Percentiles rank a stretch among this genome's conserved stretches.
Evolutionary conservation across 2,329 filamentous ascomycete species (phyloP).

Genomic region (Juglanconis sp.): DNA sequence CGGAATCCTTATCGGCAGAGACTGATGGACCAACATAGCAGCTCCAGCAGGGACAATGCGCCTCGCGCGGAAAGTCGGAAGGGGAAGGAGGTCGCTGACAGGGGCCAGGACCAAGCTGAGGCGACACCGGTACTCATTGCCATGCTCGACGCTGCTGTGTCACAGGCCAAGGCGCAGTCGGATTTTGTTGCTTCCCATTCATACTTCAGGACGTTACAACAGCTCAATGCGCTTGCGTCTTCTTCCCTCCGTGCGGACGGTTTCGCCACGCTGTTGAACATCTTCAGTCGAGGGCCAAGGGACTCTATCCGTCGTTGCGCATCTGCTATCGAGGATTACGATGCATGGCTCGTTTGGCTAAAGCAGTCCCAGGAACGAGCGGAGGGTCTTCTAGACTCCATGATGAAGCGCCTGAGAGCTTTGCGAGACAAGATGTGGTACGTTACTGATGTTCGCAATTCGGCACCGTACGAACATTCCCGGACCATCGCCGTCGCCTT

Average conservation of each 20-base stretch:
- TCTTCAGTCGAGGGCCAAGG: constrained; percentile 69
- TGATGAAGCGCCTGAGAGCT: constrained; percentile 70
- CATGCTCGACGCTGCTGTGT: constrained; percentile 74
- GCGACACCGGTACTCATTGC: constrained; percentile 54
- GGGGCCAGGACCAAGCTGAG: constrained; percentile 39
- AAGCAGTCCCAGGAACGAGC: constrained; percentile 79
- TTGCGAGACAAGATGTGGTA: constrained; percentile 99
- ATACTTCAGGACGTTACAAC: constrained; percentile 79
- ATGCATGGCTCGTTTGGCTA: constrained; percentile 79
- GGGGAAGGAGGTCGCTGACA: constrained; percentile 30
- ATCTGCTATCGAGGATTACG: constrained; percentile 72
- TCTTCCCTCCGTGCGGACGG: constrained; percentile 63
- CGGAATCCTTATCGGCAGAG: constrained; percentile 54
- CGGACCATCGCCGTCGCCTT: constrained; percentile 82
- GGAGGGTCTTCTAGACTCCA: constrained; percentile 68
- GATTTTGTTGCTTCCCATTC: constrained; percentile 82
- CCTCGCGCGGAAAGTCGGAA: constrained; percentile 21
- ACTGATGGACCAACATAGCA: constrained; percentile 24
- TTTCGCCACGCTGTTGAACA: constrained; percentile 68
- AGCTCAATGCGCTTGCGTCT: constrained; percentile 62
- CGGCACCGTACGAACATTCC: constrained; percentile 81
- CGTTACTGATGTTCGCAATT: constrained; percentile 87
- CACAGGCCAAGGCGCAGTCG: constrained; percentile 72
- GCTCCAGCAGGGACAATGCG: constrained; percentile 20
- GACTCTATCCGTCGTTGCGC: constrained; percentile 68